Evolutionary conservation across 352 stramenopile genomes (phyloP).

Genomic region (Pythium grandisporangium): DNA sequence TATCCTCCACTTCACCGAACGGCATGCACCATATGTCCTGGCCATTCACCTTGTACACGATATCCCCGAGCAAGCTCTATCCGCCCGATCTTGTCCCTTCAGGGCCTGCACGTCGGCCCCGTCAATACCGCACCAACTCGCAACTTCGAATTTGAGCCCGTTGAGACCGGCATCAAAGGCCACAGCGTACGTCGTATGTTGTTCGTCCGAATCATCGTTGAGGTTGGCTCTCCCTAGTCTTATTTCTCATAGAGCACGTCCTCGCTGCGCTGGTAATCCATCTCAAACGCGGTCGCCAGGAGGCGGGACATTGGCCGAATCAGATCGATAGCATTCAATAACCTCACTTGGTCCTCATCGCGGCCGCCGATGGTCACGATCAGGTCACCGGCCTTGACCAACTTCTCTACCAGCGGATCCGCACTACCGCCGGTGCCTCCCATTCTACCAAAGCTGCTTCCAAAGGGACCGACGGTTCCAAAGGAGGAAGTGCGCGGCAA

Average conservation of each 20-base stretch:
- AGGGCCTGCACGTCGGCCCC: slow-evolving; percentile 70
- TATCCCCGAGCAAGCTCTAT: slow-evolving; percentile 78
- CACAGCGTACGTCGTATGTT: slow-evolving; percentile 77
- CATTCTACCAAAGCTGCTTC: too few relatives aligned
- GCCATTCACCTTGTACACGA: slow-evolving; percentile 85
- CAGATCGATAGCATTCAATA: slow-evolving; percentile 73
- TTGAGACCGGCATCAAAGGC: slow-evolving; percentile 81
- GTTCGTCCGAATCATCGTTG: slow-evolving; percentile 58
- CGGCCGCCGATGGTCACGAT: slow-evolving; percentile 80
- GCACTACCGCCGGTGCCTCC: slow-evolving; percentile 84
- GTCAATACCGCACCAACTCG: slow-evolving; percentile 72
- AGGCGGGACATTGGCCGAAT: slow-evolving; percentile 75
- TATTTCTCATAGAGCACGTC: slow-evolving; percentile 48
- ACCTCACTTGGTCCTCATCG: slow-evolving; percentile 69
- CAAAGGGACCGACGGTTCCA: too few relatives aligned
- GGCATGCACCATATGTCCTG: slow-evolving; percentile 75
- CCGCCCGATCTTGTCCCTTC: slow-evolving; percentile 75
- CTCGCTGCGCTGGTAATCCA: slow-evolving; percentile 52
- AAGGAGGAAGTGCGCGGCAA: too few relatives aligned
- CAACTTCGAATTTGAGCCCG: slow-evolving; percentile 80
- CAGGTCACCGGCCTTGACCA: slow-evolving; percentile 69
- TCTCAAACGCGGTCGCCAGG: slow-evolving; percentile 75
- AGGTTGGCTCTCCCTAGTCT: slow-evolving; percentile 56
- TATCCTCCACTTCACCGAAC: slow-evolving; percentile 77
- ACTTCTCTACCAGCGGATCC: slow-evolving; percentile 74